Evolutionary conservation across 2,329 filamentous ascomycete genomes (phyloP).

Genomic region (Xylariaceae sp.): DNA sequence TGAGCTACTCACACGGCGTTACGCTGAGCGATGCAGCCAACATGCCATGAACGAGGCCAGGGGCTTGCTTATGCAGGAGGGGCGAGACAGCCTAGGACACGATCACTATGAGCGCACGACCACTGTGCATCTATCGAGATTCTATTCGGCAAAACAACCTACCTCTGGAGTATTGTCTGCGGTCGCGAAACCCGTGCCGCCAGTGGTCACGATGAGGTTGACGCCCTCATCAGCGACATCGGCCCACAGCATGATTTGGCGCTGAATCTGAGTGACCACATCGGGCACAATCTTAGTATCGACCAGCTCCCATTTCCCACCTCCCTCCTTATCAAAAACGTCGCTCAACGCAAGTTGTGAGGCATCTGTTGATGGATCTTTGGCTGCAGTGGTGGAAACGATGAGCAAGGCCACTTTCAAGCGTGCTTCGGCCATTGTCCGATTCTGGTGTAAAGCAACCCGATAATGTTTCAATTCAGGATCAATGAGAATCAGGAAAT

Average conservation of each 20-base stretch:
- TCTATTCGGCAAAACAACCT: constrained; percentile 19
- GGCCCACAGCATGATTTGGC: constrained; percentile 73
- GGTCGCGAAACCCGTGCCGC: constrained; percentile 89
- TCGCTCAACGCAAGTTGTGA: constrained; percentile 71
- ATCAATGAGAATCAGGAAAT: too few relatives aligned
- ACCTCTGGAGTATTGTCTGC: constrained; percentile 91
- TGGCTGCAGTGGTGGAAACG: constrained; percentile 87
- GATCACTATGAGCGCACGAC: neutral
- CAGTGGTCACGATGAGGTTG: constrained; percentile 86
- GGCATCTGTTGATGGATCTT: constrained; percentile 79
- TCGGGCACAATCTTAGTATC: constrained; percentile 82
- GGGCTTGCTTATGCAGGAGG: constrained; percentile 83
- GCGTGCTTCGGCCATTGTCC: constrained; percentile 34
- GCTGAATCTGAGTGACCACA: constrained; percentile 75
- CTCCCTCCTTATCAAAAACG: constrained; percentile 71
- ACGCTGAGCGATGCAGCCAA: constrained; percentile 81
- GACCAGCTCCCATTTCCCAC: constrained; percentile 73
- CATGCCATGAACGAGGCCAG: constrained; percentile 96
- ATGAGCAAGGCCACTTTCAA: constrained; percentile 82
- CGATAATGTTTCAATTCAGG: too few relatives aligned
- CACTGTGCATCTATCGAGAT: neutral
- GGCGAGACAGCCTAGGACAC: constrained; percentile 72
- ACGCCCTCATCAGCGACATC: constrained; percentile 65
- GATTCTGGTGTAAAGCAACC: too few relatives aligned
- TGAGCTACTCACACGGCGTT: constrained; percentile 77